Evolutionary conservation across 176 grass and related monocot genomes (phyloP).

Genomic region (Zoysia pacifica): DNA sequence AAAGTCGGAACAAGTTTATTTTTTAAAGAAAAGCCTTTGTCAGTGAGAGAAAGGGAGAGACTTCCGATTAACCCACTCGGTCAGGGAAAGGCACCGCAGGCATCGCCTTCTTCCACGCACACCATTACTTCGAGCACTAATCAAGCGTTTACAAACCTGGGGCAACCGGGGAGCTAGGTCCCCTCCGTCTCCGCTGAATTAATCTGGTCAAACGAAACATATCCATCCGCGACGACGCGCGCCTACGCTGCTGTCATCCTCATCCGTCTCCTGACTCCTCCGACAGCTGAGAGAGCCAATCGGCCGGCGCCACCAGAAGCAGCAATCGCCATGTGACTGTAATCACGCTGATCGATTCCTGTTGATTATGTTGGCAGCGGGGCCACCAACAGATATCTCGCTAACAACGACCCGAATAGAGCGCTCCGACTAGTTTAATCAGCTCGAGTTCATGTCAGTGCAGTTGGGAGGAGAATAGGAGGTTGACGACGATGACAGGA

Average conservation of each 20-base stretch:
- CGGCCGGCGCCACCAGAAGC: neutral
- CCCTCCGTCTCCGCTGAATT: too few relatives aligned
- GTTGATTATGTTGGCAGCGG: neutral
- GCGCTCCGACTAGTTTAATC: neutral
- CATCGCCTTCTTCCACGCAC: neutral
- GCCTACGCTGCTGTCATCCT: too few relatives aligned
- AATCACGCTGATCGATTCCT: slow-evolving; percentile 15
- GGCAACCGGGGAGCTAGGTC: neutral
- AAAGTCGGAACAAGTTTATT: too few relatives aligned
- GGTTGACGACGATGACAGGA: too few relatives aligned
- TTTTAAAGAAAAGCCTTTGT: too few relatives aligned
- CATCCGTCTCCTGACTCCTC: neutral
- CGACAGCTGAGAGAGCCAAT: neutral
- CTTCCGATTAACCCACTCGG: neutral
- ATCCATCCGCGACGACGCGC: neutral
- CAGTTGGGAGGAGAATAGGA: too few relatives aligned
- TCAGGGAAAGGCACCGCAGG: neutral
- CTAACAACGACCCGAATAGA: neutral
- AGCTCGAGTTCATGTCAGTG: neutral
- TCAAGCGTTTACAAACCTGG: neutral
- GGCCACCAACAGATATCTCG: neutral
- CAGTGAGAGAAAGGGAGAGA: too few relatives aligned
- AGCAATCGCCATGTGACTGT: slow-evolving; percentile 1
- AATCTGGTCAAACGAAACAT: slow-evolving; percentile 31
- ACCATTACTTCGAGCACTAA: neutral